phyloP scores from a whole-genome alignment of 768 basidiomycete genomes.

The Auriculariales sp. region DNA sequence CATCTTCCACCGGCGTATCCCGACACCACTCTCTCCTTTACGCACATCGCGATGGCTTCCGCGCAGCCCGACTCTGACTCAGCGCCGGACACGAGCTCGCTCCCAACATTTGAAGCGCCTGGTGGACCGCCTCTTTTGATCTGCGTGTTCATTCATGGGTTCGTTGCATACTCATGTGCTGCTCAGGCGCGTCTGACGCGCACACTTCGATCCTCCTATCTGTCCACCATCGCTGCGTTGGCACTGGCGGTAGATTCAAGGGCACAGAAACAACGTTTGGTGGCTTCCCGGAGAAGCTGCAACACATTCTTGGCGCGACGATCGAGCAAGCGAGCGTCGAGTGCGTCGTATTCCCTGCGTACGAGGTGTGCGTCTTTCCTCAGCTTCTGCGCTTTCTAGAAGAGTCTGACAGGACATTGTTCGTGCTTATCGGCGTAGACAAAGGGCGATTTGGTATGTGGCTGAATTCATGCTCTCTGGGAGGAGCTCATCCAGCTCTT shows the following conservation, averaged over 20 bases:
- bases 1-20: no score
- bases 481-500: slow-evolving; percentile 3
- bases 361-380: slow-evolving; percentile 42
- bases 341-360: slow-evolving; percentile 74
- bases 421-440: slow-evolving; percentile 33
- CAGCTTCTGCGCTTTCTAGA: not conserved
- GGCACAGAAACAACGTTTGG: slow-evolving; percentile 58
- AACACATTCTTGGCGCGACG: slow-evolving; percentile 59
- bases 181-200: slow-evolving; percentile 11
- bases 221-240: no score
- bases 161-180: slow-evolving; percentile 15
- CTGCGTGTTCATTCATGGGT: slow-evolving; percentile 72
- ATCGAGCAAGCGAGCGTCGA: slow-evolving; percentile 44
- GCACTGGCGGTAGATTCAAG: slow-evolving; percentile 28
- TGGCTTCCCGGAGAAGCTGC: slow-evolving; percentile 65
- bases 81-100: not conserved
- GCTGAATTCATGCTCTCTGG: not conserved
- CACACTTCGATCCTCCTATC: slow-evolving; percentile 1
- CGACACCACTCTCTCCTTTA: no score
- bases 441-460: slow-evolving; percentile 71
- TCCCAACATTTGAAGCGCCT: not conserved
- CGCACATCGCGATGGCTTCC: no score
- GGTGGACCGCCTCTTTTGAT: slow-evolving; percentile 34
- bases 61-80: no score
- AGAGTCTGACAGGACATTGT: not conserved